Conservation (phyloP, 208 protist genomes). For the Leishmania gerbilli region DNA sequence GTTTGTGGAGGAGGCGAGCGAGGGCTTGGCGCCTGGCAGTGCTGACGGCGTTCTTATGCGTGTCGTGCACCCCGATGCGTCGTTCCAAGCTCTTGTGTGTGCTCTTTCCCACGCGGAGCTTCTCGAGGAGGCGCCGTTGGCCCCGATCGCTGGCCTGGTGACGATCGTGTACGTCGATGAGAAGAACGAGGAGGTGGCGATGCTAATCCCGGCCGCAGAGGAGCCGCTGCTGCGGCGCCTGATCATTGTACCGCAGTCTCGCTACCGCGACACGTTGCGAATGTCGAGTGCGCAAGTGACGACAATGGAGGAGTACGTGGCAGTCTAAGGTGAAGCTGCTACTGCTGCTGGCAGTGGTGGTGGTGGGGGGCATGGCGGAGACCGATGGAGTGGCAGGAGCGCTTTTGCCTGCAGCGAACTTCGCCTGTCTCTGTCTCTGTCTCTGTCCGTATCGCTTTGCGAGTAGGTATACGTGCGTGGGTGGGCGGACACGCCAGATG, state of each 20-base stretch:
- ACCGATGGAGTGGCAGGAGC: not conserved
- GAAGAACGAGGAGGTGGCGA: constrained; percentile 69
- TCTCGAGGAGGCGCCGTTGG: constrained; percentile 75
- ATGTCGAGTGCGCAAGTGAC: constrained; percentile 48
- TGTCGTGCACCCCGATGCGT: constrained; percentile 31
- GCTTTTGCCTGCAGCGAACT: not conserved
- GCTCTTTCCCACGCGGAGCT: constrained; percentile 80
- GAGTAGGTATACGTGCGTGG: not conserved
- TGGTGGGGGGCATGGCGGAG: not conserved
- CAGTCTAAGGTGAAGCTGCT: constrained; percentile 29
- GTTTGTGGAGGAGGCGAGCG: constrained; percentile 49
- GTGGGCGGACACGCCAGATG: not conserved
- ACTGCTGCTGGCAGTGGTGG: not conserved
- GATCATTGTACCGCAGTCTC: constrained; percentile 59
- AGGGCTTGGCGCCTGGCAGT: constrained; percentile 13
- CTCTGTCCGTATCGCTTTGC: not conserved
- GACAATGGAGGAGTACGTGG: constrained; percentile 62
- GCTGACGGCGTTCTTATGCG: constrained; percentile 28
- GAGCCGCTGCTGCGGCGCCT: constrained; percentile 62
- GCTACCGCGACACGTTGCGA: constrained; percentile 38
- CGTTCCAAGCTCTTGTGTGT: constrained; percentile 53
- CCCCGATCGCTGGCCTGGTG: constrained; percentile 68
- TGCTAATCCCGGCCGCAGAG: constrained; percentile 62
- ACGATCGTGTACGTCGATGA: constrained; percentile 70
- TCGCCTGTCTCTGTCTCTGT: not conserved